These are phyloP conservation scores for Dryas integrifolia DNA, from an alignment of 331 rosid species.

Conservation along the genomic window DNA sequence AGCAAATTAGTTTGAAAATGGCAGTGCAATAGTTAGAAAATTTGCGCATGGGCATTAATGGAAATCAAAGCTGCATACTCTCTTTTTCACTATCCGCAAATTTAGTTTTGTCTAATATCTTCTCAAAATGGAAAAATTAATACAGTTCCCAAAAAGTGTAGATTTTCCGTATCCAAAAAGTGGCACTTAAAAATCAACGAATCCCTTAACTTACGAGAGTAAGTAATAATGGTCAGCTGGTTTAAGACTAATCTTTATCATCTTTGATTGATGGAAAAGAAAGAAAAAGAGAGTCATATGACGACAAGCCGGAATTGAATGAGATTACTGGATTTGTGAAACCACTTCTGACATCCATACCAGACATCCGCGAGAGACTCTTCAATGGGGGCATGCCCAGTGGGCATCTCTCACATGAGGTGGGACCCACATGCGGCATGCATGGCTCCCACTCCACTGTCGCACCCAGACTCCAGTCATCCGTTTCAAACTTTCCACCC, in stretches of 20 bases:
- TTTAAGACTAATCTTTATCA: background rate
- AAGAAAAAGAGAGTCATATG: too few relatives aligned
- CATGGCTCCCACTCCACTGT: too few relatives aligned
- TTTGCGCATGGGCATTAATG: background rate
- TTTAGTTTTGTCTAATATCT: background rate
- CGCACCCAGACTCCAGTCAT: too few relatives aligned
- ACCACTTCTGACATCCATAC: background rate
- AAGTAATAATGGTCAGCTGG: background rate
- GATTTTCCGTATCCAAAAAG: background rate
- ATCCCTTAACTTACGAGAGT: background rate
- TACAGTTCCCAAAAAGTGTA: background rate
- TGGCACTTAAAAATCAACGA: background rate
- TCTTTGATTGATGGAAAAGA: background rate
- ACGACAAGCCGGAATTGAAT: background rate
- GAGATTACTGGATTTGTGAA: background rate
- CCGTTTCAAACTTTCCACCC: too few relatives aligned
- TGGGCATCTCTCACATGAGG: too few relatives aligned
- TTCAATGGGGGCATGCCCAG: too few relatives aligned
- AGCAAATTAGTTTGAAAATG: background rate
- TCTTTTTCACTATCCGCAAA: background rate
- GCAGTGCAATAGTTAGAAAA: background rate
- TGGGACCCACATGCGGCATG: too few relatives aligned
- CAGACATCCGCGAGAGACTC: background rate
- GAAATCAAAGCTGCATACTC: background rate
- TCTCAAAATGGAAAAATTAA: background rate